Percentiles rank a stretch among this genome's conserved stretches.
phyloP scores from a whole-genome alignment of 352 stramenopile species.

The Phytophthora boehmeriae region DNA sequence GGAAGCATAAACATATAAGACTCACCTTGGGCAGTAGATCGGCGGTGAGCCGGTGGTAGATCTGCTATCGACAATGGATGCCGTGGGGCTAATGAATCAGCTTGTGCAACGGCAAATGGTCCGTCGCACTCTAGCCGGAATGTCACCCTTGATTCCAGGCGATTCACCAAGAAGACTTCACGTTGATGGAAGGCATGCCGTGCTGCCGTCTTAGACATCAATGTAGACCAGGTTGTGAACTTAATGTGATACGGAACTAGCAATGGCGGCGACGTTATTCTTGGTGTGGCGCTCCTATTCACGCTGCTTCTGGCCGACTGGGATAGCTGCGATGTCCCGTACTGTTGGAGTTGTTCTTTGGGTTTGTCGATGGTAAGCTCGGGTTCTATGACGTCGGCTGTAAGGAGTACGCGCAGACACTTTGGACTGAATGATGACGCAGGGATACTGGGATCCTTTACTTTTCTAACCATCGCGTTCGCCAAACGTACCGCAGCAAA shows the following conservation, averaged over 20 bases:
- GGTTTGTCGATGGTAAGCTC: constrained; percentile 66
- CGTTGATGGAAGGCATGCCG: constrained; percentile 56
- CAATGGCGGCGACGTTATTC: not conserved
- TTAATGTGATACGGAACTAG: constrained; percentile 50
- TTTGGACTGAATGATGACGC: constrained; percentile 41
- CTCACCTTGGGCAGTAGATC: constrained; percentile 54
- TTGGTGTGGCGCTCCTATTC: constrained; percentile 1
- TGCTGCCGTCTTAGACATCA: constrained; percentile 29
- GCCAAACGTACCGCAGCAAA: constrained; percentile 70
- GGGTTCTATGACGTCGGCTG: constrained; percentile 66
- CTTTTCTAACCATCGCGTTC: constrained; percentile 55
- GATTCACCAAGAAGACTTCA: constrained; percentile 67
- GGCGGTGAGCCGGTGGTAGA: constrained; percentile 57
- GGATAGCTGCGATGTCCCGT: constrained; percentile 2
- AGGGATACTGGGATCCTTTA: constrained; percentile 3
- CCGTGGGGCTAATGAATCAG: constrained; percentile 65
- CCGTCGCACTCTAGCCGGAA: constrained; percentile 74
- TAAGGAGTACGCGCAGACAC: constrained; percentile 66
- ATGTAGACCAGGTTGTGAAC: constrained; percentile 81
- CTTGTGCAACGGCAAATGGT: constrained; percentile 63
- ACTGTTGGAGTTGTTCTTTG: constrained; percentile 21
- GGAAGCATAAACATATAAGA: constrained; percentile 74
- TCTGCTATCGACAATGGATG: constrained; percentile 64
- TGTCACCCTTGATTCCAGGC: constrained; percentile 56
- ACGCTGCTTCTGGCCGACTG: constrained; percentile 7